Conservation (phyloP, 306 rosid genomes). For the Trichosanthes truncata region DNA sequence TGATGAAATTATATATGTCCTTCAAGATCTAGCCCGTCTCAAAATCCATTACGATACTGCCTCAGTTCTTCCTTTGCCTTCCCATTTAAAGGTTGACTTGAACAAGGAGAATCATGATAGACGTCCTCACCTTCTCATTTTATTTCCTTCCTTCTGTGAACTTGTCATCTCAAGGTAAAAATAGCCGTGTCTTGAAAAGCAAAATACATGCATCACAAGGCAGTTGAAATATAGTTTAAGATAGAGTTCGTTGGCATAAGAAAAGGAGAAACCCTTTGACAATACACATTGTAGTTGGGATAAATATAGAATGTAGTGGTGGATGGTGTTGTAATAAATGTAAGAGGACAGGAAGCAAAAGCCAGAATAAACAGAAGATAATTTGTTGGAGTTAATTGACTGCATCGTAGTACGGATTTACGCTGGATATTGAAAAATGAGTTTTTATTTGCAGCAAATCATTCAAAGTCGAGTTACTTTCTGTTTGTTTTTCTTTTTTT, state of each 20-base stretch:
- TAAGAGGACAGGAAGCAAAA: neutral
- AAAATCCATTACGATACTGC: slow-evolving; percentile 56
- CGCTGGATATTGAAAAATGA: neutral
- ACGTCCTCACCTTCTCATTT: slow-evolving; percentile 62
- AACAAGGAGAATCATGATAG: slow-evolving; percentile 28
- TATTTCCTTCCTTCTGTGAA: slow-evolving; percentile 83
- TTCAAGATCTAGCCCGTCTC: slow-evolving; percentile 61
- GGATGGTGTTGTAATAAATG: neutral
- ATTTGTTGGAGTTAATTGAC: neutral
- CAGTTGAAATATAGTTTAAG: neutral
- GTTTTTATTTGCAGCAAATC: neutral
- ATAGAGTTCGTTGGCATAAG: neutral
- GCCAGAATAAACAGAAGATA: neutral
- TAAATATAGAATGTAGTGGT: neutral
- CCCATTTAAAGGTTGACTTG: slow-evolving; percentile 42
- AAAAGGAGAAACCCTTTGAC: neutral
- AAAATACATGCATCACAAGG: neutral
- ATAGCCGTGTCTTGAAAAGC: neutral
- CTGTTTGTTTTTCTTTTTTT: neutral
- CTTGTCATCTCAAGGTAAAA: slow-evolving; percentile 77
- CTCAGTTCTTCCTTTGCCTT: slow-evolving; percentile 50
- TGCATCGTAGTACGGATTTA: neutral
- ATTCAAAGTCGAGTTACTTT: neutral
- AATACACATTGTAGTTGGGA: neutral
- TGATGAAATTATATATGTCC: slow-evolving; percentile 63